Evolutionary conservation across 257 asterid genomes (phyloP).

Genomic region (Parsonsia alboflavescens): DNA sequence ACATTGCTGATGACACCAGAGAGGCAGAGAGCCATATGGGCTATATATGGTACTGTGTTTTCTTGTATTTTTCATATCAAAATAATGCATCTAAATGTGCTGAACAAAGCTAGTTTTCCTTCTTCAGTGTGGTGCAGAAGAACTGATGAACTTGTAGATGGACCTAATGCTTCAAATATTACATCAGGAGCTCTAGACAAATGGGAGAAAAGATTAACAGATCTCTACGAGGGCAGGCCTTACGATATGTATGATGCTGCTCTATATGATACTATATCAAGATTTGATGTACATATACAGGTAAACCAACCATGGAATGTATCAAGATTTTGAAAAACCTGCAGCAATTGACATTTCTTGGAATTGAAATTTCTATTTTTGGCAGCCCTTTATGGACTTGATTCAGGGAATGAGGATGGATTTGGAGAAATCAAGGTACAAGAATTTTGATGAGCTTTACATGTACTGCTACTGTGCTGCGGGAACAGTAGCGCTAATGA

Average conservation of each 20-base stretch:
- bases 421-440: background rate
- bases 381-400: background rate
- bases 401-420: background rate
- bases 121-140: conserved; percentile 7
- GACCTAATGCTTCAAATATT: conserved; percentile 15
- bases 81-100: background rate
- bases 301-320: background rate
- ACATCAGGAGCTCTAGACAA: conserved; percentile 4
- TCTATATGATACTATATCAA: background rate
- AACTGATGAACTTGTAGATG: conserved; percentile 17
- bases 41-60: conserved; percentile 9
- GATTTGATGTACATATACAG: background rate
- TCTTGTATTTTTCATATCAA: background rate
- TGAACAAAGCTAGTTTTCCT: background rate
- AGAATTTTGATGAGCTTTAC: background rate
- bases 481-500: background rate
- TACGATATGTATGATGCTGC: conserved; percentile 4
- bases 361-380: no score
- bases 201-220: conserved; percentile 2
- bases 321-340: background rate
- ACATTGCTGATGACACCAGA: conserved; percentile 6
- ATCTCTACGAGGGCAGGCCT: background rate
- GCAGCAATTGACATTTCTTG: background rate
- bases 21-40: conserved; percentile 13
- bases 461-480: background rate